A percentile compares a stretch with the other conserved stretches of the same genome.
phyloP scores from a whole-genome alignment of 352 stramenopile genomes.

The Globisporangium splendens region DNA sequence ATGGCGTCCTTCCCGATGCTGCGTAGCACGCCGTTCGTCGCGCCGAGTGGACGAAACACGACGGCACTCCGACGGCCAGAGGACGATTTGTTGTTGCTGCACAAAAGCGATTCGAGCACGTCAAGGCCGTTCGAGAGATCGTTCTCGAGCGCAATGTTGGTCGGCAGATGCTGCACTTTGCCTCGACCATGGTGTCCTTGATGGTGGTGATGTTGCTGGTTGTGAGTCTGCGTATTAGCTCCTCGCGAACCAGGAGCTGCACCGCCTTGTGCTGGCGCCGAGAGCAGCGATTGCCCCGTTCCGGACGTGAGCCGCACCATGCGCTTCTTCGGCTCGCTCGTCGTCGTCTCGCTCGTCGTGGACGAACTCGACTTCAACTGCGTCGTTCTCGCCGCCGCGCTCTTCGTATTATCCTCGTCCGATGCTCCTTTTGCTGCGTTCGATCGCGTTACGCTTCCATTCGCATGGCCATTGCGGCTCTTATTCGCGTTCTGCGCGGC shows the following conservation, averaged over 20 bases:
- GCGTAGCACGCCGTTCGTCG: conserved; percentile 51
- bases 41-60: conserved; percentile 53
- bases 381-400: not conserved
- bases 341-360: not conserved
- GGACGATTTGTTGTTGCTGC: conserved; percentile 14
- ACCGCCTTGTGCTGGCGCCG: conserved; percentile 14
- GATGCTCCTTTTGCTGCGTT: not conserved
- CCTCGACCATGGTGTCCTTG: conserved; percentile 4
- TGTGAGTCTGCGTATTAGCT: too few relatives aligned
- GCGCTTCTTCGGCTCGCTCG: not conserved
- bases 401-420: conserved; percentile 7
- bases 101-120: conserved; percentile 57
- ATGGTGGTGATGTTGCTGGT: too few relatives aligned
- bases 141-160: conserved; percentile 76
- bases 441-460: too few relatives aligned
- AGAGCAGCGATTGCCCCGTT: not conserved
- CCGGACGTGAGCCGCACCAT: conserved; percentile 2
- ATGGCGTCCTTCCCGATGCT: conserved; percentile 43
- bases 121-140: conserved; percentile 63
- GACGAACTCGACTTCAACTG: conserved; percentile 5
- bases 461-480: not conserved
- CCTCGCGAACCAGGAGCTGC: conserved; percentile 9
- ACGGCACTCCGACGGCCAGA: conserved; percentile 26
- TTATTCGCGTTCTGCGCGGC: not conserved
- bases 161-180: conserved; percentile 61